Evolutionary conservation across 1,284 basidiomycete species (phyloP), one percentile per base, ranked within the genome.

Genomic region (Macrocystidia cucumis): DNA sequence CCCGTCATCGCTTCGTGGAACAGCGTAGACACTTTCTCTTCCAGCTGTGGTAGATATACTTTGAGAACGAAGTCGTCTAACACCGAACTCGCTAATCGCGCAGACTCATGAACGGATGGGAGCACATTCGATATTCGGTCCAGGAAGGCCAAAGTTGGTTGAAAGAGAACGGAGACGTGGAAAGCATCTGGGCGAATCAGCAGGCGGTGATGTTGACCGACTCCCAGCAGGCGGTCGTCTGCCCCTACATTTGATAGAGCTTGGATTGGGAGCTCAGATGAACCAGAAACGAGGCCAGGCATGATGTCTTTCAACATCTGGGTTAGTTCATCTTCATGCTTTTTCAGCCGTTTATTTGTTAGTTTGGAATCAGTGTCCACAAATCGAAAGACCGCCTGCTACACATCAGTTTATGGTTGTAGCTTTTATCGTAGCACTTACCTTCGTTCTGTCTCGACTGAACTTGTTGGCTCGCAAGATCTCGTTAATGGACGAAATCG

Each of bases 51-150:
- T 27, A 98, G 62, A 62, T 97, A 98, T 0, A 92, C 83, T 43
- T 85, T 86, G 35, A 91, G 67, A 5, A 99, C 92, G 55, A 98
- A 98, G 38, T 98, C 91, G 43, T 98, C 91, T 40, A 99, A 56
- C 21, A 93, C 76, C 9, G 72, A 69, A 29, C 78, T 83, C 23
- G 91, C 86, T 1, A 80, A 74, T 37, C 73, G 67, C 14, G 77
- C 76, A 23, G 77, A 75, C 45, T 88, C 87, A 20, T 74, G 48
- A 1, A 84, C 88, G 14, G 78, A 71, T 1, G 90, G 90, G 14
- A 93, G 65, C 14, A 87, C 67, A 14, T 78, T 73, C 21, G 77
- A 60, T 27, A 87, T 64, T 9, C 85, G 76, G 39, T 85, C 72
- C 42, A 98, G 69, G 56, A 96, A 98, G 0, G 82, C 67, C 7